phyloP scores from a whole-genome alignment of 495 filamentous ascomycete species.

The Talaromyces adpressus region DNA sequence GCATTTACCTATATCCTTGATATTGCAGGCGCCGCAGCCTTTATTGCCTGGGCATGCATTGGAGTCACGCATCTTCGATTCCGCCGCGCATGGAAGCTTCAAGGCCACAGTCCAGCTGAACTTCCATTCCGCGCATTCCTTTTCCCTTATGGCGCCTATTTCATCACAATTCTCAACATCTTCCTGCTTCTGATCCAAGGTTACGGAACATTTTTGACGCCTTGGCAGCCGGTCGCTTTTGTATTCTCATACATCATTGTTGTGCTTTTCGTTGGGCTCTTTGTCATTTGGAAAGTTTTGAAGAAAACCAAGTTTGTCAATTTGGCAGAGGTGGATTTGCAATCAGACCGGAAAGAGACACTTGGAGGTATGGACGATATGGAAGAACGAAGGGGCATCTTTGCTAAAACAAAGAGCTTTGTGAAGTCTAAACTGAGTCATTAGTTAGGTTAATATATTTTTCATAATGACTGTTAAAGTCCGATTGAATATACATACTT shows the following conservation, averaged over 20 bases:
- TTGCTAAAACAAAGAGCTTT: background rate
- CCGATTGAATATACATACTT: background rate
- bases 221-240: slow-evolving; percentile 8
- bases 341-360: background rate
- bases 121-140: slow-evolving; percentile 49
- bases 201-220: slow-evolving; percentile 4
- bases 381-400: background rate
- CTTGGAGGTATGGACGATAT: background rate
- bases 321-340: slow-evolving; percentile 5
- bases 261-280: slow-evolving; percentile 6
- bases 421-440: background rate
- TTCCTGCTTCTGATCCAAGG: slow-evolving; percentile 8
- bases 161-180: background rate
- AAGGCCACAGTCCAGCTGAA: slow-evolving; percentile 56
- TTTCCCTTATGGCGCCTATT: slow-evolving; percentile 5
- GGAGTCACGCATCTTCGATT: slow-evolving; percentile 52
- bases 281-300: slow-evolving; percentile 4
- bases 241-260: slow-evolving; percentile 8
- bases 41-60: slow-evolving; percentile 52
- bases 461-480: background rate
- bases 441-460: background rate
- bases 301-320: slow-evolving; percentile 7
- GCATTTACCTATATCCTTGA: slow-evolving; percentile 58
- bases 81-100: slow-evolving; percentile 54
- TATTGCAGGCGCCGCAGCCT: slow-evolving; percentile 45